A percentile compares a stretch with the other conserved stretches of the same genome.
Conservation (phyloP, 2,329 filamentous ascomycete genomes). For the Ophiostoma tasmaniense region DNA sequence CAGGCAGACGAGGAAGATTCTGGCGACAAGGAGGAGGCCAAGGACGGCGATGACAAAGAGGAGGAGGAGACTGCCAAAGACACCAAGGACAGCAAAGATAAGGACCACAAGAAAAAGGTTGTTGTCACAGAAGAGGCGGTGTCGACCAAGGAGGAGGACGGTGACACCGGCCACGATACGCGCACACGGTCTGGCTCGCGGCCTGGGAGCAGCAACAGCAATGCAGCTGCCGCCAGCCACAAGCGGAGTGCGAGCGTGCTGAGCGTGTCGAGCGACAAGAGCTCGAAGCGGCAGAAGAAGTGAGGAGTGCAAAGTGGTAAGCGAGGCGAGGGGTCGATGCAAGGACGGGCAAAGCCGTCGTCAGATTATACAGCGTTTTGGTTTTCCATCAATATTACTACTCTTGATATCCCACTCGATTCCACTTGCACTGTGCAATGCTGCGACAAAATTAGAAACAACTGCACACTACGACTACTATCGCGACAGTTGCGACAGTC, state of each 20-base stretch:
- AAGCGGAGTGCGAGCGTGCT: slow-evolving; percentile 81
- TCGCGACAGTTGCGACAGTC: too few relatives aligned
- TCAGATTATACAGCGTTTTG: background rate
- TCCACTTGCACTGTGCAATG: background rate
- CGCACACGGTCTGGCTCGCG: slow-evolving; percentile 23
- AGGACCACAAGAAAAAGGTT: background rate
- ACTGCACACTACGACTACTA: background rate
- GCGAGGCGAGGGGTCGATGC: slow-evolving; percentile 23
- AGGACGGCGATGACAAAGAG: background rate
- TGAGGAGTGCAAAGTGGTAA: slow-evolving; percentile 26
- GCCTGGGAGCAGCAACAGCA: slow-evolving; percentile 25
- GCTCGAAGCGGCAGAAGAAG: slow-evolving; percentile 49
- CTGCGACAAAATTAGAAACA: background rate
- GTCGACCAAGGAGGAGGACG: slow-evolving; percentile 18
- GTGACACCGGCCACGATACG: slow-evolving; percentile 22
- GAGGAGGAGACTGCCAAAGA: background rate
- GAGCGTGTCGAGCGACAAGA: slow-evolving; percentile 59
- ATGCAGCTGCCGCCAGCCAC: slow-evolving; percentile 30
- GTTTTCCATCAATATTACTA: background rate
- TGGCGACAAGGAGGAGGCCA: background rate
- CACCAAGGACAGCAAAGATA: background rate
- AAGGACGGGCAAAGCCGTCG: background rate
- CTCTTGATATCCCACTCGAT: background rate
- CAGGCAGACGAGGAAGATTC: slow-evolving; percentile 16
- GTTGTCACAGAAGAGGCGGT: slow-evolving; percentile 10